Evolutionary conservation across 2,329 filamentous ascomycete genomes (phyloP).

Genomic region (Fusarium sororula): DNA sequence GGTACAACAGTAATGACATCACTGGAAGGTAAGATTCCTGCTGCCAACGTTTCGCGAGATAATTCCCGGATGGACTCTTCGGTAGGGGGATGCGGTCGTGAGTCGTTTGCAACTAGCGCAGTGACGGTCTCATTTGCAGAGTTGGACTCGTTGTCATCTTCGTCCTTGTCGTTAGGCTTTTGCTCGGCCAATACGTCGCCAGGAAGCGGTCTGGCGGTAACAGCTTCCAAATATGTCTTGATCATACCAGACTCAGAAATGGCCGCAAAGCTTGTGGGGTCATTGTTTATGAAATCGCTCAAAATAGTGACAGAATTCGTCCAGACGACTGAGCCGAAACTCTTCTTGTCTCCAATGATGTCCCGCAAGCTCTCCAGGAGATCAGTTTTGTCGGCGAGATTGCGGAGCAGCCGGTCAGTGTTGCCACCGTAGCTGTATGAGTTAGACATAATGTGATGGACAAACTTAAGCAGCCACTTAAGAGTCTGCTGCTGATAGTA

Average conservation of each 20-base stretch:
- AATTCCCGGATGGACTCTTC: constrained; percentile 58
- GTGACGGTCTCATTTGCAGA: constrained; percentile 53
- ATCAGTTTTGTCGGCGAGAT: constrained; percentile 91
- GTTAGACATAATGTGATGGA: constrained; percentile 93
- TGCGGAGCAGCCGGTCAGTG: constrained; percentile 88
- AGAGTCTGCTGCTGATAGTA: constrained; percentile 94
- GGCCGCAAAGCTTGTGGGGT: constrained; percentile 95
- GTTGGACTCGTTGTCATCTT: constrained; percentile 47
- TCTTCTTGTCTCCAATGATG: constrained; percentile 80
- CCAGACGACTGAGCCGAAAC: constrained; percentile 95
- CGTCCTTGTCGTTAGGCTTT: constrained; percentile 45
- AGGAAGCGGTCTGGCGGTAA: constrained; percentile 67
- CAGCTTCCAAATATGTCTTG: constrained; percentile 82
- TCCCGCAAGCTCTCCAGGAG: constrained; percentile 80
- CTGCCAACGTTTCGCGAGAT: constrained; percentile 60
- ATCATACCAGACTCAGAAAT: constrained; percentile 95
- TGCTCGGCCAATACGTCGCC: constrained; percentile 42
- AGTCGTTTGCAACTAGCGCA: constrained; percentile 48
- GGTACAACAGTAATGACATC: constrained; percentile 91
- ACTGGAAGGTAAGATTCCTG: constrained; percentile 83
- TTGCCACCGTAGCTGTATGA: constrained; percentile 75
- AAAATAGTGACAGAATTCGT: constrained; percentile 91
- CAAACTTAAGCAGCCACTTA: constrained; percentile 94
- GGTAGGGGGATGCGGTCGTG: constrained; percentile 63
- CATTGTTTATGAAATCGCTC: constrained; percentile 97